Evolutionary conservation across 176 grass and related monocot genomes (phyloP).

Genomic region (Avena insularis): DNA sequence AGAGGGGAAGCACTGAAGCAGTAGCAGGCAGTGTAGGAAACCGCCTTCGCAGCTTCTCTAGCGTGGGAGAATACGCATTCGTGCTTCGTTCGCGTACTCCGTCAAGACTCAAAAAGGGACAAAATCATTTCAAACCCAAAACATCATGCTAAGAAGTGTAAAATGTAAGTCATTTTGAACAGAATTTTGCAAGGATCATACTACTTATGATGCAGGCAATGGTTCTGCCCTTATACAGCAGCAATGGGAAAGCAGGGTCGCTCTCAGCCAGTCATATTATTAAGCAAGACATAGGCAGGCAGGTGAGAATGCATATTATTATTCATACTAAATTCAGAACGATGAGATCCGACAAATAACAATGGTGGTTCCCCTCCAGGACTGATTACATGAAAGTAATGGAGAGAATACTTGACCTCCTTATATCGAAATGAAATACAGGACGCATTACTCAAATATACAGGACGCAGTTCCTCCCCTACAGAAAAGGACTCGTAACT

Average conservation of each 20-base stretch:
- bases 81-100: background rate
- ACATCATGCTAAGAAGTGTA: too few species aligned
- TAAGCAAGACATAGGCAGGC: background rate
- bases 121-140: too few species aligned
- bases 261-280: background rate
- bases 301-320: slow-evolving; percentile 40
- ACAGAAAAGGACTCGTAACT: background rate
- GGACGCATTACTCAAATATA: background rate
- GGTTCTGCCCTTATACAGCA: background rate
- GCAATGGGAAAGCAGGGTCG: background rate
- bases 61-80: background rate
- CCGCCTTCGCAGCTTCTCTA: background rate
- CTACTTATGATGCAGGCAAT: background rate
- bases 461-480: slow-evolving; percentile 33
- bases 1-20: background rate
- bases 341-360: slow-evolving; percentile 1
- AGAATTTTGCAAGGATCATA: background rate
- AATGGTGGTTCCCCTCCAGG: slow-evolving; percentile 34
- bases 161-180: too few species aligned
- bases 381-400: slow-evolving; percentile 17
- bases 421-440: slow-evolving; percentile 22
- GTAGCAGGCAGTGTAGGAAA: background rate
- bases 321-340: slow-evolving; percentile 45
- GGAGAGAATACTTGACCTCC: slow-evolving; percentile 11
- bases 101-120: too few species aligned